phyloP scores from a whole-genome alignment of 2,329 filamentous ascomycete species.

The Beauveria pseudobassiana region DNA sequence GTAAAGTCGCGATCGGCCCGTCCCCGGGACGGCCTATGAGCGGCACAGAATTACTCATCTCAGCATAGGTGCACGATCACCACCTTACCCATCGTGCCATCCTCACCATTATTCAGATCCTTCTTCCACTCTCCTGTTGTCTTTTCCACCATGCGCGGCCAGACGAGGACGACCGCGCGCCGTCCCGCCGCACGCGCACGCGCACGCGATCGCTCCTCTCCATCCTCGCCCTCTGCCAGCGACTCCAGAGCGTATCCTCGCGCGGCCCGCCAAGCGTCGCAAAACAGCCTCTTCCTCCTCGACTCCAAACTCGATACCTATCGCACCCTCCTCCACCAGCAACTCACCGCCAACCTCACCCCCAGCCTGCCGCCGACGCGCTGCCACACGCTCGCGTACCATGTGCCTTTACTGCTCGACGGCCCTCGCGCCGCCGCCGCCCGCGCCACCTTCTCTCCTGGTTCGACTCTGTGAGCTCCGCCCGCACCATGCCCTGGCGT shows the following conservation, averaged over 20 bases:
- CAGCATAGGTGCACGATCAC: not conserved
- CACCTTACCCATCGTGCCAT: too few species aligned
- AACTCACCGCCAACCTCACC: not conserved
- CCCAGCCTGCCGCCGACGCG: constrained; percentile 13
- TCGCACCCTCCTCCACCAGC: not conserved
- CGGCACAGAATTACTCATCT: not conserved
- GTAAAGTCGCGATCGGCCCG: too few species aligned
- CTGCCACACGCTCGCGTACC: constrained; percentile 36
- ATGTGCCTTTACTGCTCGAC: constrained; percentile 41
- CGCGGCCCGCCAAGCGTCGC: constrained; percentile 7
- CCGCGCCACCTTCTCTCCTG: constrained; percentile 35
- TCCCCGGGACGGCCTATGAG: not conserved
- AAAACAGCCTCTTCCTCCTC: not conserved
- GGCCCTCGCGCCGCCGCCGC: constrained; percentile 23
- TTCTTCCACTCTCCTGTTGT: too few species aligned
- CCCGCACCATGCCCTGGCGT: constrained; percentile 52
- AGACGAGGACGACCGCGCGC: not conserved
- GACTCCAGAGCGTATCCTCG: not conserved
- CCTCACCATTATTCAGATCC: not conserved
- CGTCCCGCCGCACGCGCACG: not conserved
- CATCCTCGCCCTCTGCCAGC: not conserved
- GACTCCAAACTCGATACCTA: not conserved
- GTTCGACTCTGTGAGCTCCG: constrained; percentile 41
- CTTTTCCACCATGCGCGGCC: not conserved
- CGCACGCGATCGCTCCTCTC: not conserved